These are phyloP conservation scores for Collariella sp. DNA, from an alignment of 495 filamentous ascomycete genomes.

Conservation along the genomic window DNA sequence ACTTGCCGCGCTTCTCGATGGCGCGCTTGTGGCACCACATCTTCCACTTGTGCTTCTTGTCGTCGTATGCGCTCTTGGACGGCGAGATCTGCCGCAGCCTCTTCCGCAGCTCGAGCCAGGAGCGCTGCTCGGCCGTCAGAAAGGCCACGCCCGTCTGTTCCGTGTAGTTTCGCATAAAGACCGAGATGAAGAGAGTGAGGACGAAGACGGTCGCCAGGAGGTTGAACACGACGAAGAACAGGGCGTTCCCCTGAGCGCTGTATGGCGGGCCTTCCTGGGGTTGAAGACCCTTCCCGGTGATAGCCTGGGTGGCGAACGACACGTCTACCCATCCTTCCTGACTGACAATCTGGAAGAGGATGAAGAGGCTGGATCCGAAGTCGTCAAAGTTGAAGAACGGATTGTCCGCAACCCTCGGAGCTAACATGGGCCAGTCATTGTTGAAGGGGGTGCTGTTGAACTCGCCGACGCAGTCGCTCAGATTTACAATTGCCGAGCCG, in stretches of 20 bases:
- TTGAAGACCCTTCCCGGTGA: slow-evolving; percentile 66
- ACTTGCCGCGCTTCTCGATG: slow-evolving; percentile 87
- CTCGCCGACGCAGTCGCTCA: slow-evolving; percentile 75
- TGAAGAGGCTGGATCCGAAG: slow-evolving; percentile 85
- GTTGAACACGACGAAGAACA: slow-evolving; percentile 97
- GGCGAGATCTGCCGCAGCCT: slow-evolving; percentile 87
- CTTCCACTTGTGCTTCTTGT: slow-evolving; percentile 65
- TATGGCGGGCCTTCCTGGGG: slow-evolving; percentile 48
- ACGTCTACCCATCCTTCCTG: slow-evolving; percentile 97
- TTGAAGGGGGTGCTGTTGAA: slow-evolving; percentile 63
- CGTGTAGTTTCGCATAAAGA: slow-evolving; percentile 99
- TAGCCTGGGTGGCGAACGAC: slow-evolving; percentile 71
- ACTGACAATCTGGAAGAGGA: slow-evolving; percentile 97
- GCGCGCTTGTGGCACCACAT: slow-evolving; percentile 91
- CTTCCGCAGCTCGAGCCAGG: slow-evolving; percentile 93
- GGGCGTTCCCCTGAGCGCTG: slow-evolving; percentile 65
- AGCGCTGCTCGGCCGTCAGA: slow-evolving; percentile 90
- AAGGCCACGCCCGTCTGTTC: slow-evolving; percentile 98
- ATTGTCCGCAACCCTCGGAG: slow-evolving; percentile 72
- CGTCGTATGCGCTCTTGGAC: slow-evolving; percentile 74
- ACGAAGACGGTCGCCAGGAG: slow-evolving; percentile 95
- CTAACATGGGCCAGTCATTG: slow-evolving; percentile 67
- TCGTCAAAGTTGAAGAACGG: slow-evolving; percentile 89
- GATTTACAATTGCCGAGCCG: slow-evolving; percentile 40
- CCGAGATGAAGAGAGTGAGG: slow-evolving; percentile 93